These are phyloP conservation scores for Picochlorum sp. DNA, from an alignment of 139 green algal species.

Conservation along the genomic window DNA sequence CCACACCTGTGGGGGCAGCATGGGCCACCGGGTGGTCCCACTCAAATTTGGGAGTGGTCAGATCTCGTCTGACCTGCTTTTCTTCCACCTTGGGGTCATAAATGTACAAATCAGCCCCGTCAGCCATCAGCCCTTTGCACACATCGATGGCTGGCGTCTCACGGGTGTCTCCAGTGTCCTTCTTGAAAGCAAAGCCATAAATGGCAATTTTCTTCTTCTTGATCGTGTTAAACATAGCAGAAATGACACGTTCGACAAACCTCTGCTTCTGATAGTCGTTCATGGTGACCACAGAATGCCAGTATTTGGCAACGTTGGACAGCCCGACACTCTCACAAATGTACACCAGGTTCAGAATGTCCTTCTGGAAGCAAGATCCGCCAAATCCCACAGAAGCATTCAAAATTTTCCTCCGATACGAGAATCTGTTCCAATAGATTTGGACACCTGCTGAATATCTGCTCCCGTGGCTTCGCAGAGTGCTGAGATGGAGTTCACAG, in stretches of 20 bases:
- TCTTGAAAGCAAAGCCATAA: slow-evolving; percentile 99
- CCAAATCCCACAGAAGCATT: slow-evolving; percentile 96
- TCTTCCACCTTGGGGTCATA: slow-evolving; percentile 90
- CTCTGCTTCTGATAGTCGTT: slow-evolving; percentile 99
- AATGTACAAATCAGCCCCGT: slow-evolving; percentile 58
- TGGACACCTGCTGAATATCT: slow-evolving; percentile 85
- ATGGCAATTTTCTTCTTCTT: slow-evolving; percentile 89
- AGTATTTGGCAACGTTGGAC: slow-evolving; percentile 93
- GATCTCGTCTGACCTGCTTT: slow-evolving; percentile 76
- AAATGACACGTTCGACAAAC: slow-evolving; percentile 93
- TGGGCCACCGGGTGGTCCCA: slow-evolving; percentile 79
- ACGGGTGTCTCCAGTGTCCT: slow-evolving; percentile 91
- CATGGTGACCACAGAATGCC: slow-evolving; percentile 84
- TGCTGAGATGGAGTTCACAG: slow-evolving; percentile 97
- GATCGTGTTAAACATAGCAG: slow-evolving; percentile 99
- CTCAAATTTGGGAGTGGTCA: slow-evolving; percentile 78
- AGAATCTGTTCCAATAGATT: slow-evolving; percentile 88
- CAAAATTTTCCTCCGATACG: slow-evolving; percentile 97
- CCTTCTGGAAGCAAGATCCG: slow-evolving; percentile 99
- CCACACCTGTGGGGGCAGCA: slow-evolving; percentile 25
- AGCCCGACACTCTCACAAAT: slow-evolving; percentile 92
- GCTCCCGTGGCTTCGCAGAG: slow-evolving; percentile 94
- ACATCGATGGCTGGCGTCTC: slow-evolving; percentile 99
- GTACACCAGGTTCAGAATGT: slow-evolving; percentile 98
- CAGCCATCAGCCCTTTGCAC: slow-evolving; percentile 51